phyloP scores from a whole-genome alignment of 1,139 yeast species.

The Yamadazyma diddensiae region DNA sequence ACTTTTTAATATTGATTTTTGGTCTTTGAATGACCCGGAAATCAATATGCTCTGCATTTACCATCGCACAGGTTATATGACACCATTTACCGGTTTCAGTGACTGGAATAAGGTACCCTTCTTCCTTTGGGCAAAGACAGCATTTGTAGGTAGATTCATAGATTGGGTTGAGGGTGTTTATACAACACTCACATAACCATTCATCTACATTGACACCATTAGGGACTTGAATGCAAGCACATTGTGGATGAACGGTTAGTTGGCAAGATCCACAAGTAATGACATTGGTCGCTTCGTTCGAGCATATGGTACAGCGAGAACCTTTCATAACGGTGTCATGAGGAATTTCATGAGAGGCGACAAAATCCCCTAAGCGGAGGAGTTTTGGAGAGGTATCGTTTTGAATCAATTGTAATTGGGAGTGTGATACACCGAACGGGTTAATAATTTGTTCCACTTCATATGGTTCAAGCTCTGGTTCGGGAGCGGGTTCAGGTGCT shows the following conservation, averaged over 20 bases:
- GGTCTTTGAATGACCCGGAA: constrained; percentile 14
- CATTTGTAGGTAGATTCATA: constrained; percentile 63
- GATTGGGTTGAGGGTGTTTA: constrained; percentile 63
- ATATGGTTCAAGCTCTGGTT: constrained; percentile 2
- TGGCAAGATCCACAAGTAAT: constrained; percentile 65
- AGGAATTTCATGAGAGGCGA: too few species aligned
- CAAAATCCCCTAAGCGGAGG: too few species aligned
- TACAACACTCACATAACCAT: constrained; percentile 86
- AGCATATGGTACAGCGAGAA: neutral
- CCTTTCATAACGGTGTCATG: neutral
- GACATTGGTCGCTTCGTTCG: neutral
- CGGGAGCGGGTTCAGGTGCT: neutral
- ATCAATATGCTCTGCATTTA: constrained; percentile 28
- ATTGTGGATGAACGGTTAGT: constrained; percentile 63
- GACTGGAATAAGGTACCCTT: constrained; percentile 74
- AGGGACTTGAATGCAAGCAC: constrained; percentile 55
- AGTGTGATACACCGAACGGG: constrained; percentile 11
- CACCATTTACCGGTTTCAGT: constrained; percentile 68
- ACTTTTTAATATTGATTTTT: constrained; percentile 4
- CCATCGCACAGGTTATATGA: constrained; percentile 73
- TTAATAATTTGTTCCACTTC: constrained; percentile 13
- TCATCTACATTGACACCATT: constrained; percentile 30
- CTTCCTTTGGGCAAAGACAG: constrained; percentile 59
- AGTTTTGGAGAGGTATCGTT: too few species aligned
- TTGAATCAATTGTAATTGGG: neutral